These are phyloP conservation scores for Ampelomyces quisqualis DNA, from an alignment of 2,329 filamentous ascomycete genomes.

Conservation along the genomic window DNA sequence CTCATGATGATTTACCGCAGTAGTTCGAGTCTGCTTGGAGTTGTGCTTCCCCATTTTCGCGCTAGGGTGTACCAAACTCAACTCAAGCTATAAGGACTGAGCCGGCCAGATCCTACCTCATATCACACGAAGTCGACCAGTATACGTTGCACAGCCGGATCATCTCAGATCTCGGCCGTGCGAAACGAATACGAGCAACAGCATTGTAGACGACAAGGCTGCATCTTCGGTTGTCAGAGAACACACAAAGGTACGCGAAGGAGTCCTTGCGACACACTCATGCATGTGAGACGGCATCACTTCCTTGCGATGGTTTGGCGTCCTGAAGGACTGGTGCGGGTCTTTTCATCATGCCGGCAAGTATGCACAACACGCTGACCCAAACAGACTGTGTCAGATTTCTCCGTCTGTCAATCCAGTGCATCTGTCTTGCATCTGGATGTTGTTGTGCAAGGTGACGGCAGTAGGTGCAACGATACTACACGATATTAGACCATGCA, in stretches of 20 bases:
- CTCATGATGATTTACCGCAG: too few species aligned
- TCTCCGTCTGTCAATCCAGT: conserved; percentile 10
- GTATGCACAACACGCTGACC: conserved; percentile 8
- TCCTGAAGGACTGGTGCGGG: conserved; percentile 12
- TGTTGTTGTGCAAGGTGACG: background rate
- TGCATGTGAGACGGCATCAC: conserved; percentile 18
- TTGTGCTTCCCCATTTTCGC: too few species aligned
- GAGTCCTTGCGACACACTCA: conserved; percentile 5
- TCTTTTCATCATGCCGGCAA: conserved; percentile 4
- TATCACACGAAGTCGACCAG: too few species aligned
- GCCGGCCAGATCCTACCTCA: too few species aligned
- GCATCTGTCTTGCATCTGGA: background rate
- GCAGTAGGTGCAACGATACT: background rate
- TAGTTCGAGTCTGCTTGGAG: too few species aligned
- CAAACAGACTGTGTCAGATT: conserved; percentile 5
- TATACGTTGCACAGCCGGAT: too few species aligned
- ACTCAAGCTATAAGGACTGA: too few species aligned
- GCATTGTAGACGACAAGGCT: conserved; percentile 1
- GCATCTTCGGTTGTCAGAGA: conserved; percentile 4
- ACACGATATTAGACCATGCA: too few species aligned
- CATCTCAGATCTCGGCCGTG: too few species aligned
- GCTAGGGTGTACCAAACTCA: too few species aligned
- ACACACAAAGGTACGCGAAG: conserved; percentile 4
- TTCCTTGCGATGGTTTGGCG: conserved; percentile 31
- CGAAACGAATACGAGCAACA: too few species aligned